Conservation (phyloP, 371 early-diverging fungal species). For the Apophysomyces ossiformis region DNA sequence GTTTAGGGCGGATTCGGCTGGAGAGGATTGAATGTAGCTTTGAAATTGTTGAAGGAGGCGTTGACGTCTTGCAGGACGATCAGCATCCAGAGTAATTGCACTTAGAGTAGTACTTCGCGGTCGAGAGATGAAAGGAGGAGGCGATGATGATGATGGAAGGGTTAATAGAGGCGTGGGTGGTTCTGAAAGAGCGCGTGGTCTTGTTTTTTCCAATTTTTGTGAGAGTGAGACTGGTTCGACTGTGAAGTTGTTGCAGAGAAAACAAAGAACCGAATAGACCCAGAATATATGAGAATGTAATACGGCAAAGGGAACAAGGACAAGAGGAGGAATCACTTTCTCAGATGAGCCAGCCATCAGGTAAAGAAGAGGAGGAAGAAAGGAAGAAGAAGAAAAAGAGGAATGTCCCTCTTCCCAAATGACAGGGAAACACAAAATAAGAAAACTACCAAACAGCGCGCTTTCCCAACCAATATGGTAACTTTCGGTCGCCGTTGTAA, state of each 20-base stretch:
- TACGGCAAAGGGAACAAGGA: slow-evolving; percentile 18
- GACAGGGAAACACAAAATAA: neutral
- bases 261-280: slow-evolving; percentile 26
- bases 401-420: neutral
- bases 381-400: neutral
- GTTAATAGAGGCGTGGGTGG: neutral
- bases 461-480: neutral
- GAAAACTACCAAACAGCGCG: neutral
- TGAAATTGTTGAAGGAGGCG: slow-evolving; percentile 7
- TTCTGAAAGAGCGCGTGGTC: slow-evolving; percentile 1
- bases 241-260: slow-evolving; percentile 15
- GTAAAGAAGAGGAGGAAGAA: neutral
- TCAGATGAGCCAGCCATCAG: slow-evolving; percentile 8
- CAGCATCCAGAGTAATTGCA: slow-evolving; percentile 16
- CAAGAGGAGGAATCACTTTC: slow-evolving; percentile 12
- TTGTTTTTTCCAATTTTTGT: neutral
- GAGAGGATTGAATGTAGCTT: slow-evolving; percentile 8
- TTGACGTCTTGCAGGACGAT: slow-evolving; percentile 12
- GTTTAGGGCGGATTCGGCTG: neutral
- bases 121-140: neutral
- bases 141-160: neutral
- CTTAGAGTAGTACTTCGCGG: slow-evolving; percentile 12
- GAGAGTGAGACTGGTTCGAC: neutral
- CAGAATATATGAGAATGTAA: slow-evolving; percentile 25
- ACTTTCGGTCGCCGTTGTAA: slow-evolving; percentile 1